Percentiles rank a stretch among this genome's conserved stretches.
Conservation (phyloP, 2,329 filamentous ascomycete genomes). For the Cercospora canescens region DNA sequence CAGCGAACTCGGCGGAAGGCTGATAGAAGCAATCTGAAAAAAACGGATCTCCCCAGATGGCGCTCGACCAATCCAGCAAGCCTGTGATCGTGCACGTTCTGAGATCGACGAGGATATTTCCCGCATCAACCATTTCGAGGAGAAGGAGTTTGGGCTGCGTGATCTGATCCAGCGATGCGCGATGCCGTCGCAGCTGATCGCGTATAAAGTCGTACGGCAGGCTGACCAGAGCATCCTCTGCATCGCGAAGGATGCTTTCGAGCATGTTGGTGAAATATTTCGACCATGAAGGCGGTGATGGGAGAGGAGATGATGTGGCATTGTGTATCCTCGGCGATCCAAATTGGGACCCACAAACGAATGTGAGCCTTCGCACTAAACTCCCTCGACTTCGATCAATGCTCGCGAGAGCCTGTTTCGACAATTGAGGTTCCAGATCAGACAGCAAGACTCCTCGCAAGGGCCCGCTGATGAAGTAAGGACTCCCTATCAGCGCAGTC, state of each 20-base stretch:
- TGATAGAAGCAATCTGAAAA: conserved; percentile 53
- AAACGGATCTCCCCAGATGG: conserved; percentile 58
- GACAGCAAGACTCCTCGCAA: conserved; percentile 30
- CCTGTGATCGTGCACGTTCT: conserved; percentile 46
- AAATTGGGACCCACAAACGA: conserved; percentile 51
- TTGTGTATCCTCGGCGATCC: conserved; percentile 37
- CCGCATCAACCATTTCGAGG: conserved; percentile 49
- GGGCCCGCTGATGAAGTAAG: conserved; percentile 33
- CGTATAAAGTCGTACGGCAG: conserved; percentile 58
- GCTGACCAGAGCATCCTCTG: conserved; percentile 59
- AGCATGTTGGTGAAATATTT: conserved; percentile 54
- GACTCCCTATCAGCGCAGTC: conserved; percentile 22
- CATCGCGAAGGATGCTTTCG: conserved; percentile 56
- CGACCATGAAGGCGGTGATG: conserved; percentile 52
- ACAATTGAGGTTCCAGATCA: conserved; percentile 34
- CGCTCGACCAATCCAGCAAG: conserved; percentile 54
- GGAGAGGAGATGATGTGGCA: neutral
- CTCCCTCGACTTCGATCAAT: conserved; percentile 45
- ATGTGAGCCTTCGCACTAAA: conserved; percentile 44
- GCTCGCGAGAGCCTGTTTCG: conserved; percentile 35
- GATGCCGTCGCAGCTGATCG: conserved; percentile 48
- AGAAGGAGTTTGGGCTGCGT: conserved; percentile 54
- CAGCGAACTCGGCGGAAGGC: conserved; percentile 43
- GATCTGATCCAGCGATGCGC: conserved; percentile 51
- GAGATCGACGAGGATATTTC: conserved; percentile 55